Evolutionary conservation across 495 filamentous ascomycete species (phyloP), one percentile per base, ranked within the genome.

Genomic region (Penicillium angulare): DNA sequence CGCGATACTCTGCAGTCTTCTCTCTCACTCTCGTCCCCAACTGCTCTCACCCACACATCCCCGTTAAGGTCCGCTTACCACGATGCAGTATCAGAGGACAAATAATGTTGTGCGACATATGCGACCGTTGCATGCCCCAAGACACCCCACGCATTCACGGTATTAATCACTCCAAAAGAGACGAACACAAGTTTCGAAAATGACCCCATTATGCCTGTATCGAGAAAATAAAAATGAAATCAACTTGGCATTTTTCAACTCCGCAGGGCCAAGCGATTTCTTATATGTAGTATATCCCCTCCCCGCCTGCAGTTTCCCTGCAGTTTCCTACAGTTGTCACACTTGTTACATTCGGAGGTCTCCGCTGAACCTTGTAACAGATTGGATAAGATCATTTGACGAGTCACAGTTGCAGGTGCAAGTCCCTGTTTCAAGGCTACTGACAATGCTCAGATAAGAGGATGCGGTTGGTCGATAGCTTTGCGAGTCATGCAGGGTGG

Each of bases 81-180:
- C 20, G 70, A 57, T 54, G 67, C 60, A 1, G 78, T 77, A 17
- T 64, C 55, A 1, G 73, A 40, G 1, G 65, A 57, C 6, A 82
- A 64, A 57, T 80, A 84, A 56, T 81, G 66, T 35, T 71, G 65
- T 8, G 81, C 82, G 43, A 86, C 65, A 55, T 81, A 83, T 20
- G 76, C 83, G 7, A 85, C 74, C 1, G 84, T 82, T 46, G 81
- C 74, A 52, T 87, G 83, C 45, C 84, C 84, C 35, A 87, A 53
- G 4, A 56, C 55, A 22, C 81, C 81, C 81, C 81, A 84, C 23
- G 78, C 80, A 31, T 52, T 52, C 13, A 49, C 61, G 5, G 59
- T 59, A 7, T 43, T 53, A 7, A 36, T 10, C 2, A 36, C 26
- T 0, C 59, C 55, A 2, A 62, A 39, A 7, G 47, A 26, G 16